These are phyloP conservation scores for Prototheca wickerhamii DNA, from an alignment of 163 green algal species.

Conservation along the genomic window DNA sequence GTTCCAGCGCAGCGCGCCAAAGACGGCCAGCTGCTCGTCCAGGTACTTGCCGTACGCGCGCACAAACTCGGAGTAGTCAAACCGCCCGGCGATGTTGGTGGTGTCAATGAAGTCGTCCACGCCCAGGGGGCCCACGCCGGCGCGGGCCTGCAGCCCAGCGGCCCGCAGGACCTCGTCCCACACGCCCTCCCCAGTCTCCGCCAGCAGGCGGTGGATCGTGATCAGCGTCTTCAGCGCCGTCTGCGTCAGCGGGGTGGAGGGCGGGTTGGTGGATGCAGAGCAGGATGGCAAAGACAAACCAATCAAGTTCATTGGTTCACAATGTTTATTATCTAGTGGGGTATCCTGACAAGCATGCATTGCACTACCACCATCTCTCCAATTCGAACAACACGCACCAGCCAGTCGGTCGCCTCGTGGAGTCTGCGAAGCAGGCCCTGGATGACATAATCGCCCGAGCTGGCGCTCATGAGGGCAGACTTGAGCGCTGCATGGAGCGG, in stretches of 20 bases:
- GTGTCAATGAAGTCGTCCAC: constrained; percentile 83
- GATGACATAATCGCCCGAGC: constrained; percentile 42
- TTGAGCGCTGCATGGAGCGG: constrained; percentile 38
- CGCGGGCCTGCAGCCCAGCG: constrained; percentile 28
- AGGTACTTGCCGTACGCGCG: constrained; percentile 86
- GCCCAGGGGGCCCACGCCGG: constrained; percentile 25
- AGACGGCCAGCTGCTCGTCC: constrained; percentile 58
- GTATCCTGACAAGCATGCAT: no score
- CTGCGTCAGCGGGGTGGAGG: constrained; percentile 12
- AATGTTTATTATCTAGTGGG: no score
- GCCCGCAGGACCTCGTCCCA: constrained; percentile 55
- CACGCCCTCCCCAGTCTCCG: constrained; percentile 70
- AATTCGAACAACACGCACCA: constrained; percentile 37
- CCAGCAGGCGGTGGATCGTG: constrained; percentile 79
- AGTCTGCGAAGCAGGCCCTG: constrained; percentile 55
- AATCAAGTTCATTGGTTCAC: no score
- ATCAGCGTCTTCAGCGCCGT: constrained; percentile 76
- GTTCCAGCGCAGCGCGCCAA: constrained; percentile 32
- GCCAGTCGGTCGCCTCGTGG: constrained; percentile 52
- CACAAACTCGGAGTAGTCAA: constrained; percentile 82
- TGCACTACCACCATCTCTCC: no score
- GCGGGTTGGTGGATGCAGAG: neutral
- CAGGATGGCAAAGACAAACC: neutral
- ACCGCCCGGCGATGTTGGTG: constrained; percentile 46
- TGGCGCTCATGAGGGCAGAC: constrained; percentile 28